A percentile compares a stretch with the other conserved stretches of the same genome.
These are phyloP conservation scores for Phaeosphaeria sp. DNA, from an alignment of 2,329 filamentous ascomycete genomes.

Conservation along the genomic window DNA sequence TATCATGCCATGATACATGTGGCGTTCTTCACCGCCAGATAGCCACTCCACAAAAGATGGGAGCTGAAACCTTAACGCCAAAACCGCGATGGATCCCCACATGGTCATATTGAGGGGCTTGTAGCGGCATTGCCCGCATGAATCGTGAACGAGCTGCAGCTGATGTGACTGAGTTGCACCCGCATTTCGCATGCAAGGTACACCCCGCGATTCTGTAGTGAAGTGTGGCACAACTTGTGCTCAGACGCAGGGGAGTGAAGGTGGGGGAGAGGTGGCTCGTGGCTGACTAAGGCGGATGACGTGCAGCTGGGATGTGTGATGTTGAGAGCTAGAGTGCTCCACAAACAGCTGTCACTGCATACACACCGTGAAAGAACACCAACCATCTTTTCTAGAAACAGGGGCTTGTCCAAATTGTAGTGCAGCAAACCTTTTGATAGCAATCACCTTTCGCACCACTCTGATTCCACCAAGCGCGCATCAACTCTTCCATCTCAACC, in stretches of 20 bases:
- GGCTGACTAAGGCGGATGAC: constrained; percentile 18
- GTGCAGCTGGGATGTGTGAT: constrained; percentile 17
- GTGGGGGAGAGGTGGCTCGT: background rate
- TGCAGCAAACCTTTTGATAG: background rate
- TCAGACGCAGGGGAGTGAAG: background rate
- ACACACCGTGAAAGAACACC: constrained; percentile 1
- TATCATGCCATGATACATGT: background rate
- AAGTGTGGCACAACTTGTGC: constrained; percentile 18
- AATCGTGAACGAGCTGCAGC: constrained; percentile 4
- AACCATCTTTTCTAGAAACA: background rate
- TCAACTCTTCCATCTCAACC: background rate
- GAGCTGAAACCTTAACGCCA: constrained; percentile 4
- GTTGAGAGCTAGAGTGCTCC: constrained; percentile 5
- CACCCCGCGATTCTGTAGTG: constrained; percentile 17
- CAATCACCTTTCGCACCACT: background rate
- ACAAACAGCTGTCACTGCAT: constrained; percentile 18
- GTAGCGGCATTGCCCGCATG: background rate
- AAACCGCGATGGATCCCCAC: constrained; percentile 1
- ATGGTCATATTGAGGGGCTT: constrained; percentile 1
- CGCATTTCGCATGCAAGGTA: constrained; percentile 9
- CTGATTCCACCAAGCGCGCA: background rate
- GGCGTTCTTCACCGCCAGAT: constrained; percentile 1
- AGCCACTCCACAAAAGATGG: background rate
- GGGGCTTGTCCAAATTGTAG: background rate
- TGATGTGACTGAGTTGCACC: background rate